These are phyloP conservation scores for Chaetomium cochliodes DNA, from an alignment of 495 filamentous ascomycete genomes.

Conservation along the genomic window DNA sequence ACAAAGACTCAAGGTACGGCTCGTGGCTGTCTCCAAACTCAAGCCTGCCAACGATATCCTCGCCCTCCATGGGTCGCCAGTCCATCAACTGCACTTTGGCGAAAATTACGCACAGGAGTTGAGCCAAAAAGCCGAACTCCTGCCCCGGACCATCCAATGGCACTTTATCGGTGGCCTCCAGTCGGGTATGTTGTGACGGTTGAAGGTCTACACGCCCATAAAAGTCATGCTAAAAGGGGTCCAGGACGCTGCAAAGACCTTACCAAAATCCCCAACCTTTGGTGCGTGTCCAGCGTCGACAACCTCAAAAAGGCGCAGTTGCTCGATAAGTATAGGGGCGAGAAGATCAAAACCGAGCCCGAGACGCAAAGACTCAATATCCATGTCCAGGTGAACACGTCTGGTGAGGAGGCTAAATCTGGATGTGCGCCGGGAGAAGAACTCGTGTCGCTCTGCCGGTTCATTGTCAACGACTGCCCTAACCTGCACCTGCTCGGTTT, in stretches of 20 bases:
- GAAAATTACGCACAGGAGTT: conserved; percentile 98
- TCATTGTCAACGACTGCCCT: conserved; percentile 67
- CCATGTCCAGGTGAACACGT: conserved; percentile 94
- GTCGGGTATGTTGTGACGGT: conserved; percentile 42
- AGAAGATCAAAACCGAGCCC: conserved; percentile 43
- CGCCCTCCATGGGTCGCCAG: conserved; percentile 64
- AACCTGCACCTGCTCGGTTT: conserved; percentile 73
- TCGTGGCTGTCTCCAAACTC: conserved; percentile 92
- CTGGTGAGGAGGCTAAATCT: conserved; percentile 79
- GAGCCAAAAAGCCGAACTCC: conserved; percentile 72
- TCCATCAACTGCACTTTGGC: conserved; percentile 77
- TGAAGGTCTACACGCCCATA: background rate
- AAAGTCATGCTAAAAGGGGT: background rate
- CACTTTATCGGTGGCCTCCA: conserved; percentile 95
- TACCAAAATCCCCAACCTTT: conserved; percentile 85
- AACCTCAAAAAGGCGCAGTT: conserved; percentile 78
- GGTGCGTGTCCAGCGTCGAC: conserved; percentile 88
- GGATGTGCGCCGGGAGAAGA: conserved; percentile 66
- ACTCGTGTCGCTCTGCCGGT: conserved; percentile 60
- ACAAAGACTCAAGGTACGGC: conserved; percentile 57
- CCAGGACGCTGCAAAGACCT: conserved; percentile 85
- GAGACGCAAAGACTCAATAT: conserved; percentile 58
- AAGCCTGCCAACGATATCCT: conserved; percentile 89
- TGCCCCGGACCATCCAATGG: conserved; percentile 80
- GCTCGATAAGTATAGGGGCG: conserved; percentile 72